Evolutionary conservation across 768 basidiomycete genomes (phyloP).

Genomic region (Panus rudis): DNA sequence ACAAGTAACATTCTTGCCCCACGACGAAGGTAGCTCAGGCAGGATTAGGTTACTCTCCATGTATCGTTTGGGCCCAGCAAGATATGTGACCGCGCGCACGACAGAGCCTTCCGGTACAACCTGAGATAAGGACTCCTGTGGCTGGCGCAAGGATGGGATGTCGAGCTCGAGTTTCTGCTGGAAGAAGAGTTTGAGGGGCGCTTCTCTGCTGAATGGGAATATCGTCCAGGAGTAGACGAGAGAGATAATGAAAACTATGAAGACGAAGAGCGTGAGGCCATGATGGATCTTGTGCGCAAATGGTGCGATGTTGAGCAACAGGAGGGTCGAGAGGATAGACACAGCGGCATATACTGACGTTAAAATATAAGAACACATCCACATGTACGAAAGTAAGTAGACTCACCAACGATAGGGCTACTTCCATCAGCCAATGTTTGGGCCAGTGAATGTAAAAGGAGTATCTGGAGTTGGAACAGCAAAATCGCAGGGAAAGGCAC

Average conservation of each 20-base stretch:
- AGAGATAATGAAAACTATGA: constrained; percentile 36
- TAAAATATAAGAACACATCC: neutral
- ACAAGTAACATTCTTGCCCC: constrained; percentile 25
- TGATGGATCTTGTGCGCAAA: constrained; percentile 50
- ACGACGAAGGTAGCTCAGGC: constrained; percentile 45
- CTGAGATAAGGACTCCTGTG: neutral
- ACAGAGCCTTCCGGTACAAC: neutral
- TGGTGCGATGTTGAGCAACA: constrained; percentile 55
- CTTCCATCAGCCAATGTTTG: constrained; percentile 65
- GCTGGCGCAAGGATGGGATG: constrained; percentile 1
- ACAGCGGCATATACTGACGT: constrained; percentile 42
- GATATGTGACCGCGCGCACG: constrained; percentile 32
- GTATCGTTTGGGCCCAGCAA: constrained; percentile 40
- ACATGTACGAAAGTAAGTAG: neutral
- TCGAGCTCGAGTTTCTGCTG: constrained; percentile 49
- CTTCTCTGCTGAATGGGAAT: constrained; percentile 54
- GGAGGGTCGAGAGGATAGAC: constrained; percentile 40
- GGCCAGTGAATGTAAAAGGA: constrained; percentile 39
- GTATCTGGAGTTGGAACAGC: constrained; percentile 40
- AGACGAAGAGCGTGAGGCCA: constrained; percentile 27
- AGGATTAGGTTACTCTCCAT: constrained; percentile 34
- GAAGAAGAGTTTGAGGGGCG: constrained; percentile 69
- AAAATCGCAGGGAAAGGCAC: constrained; percentile 50
- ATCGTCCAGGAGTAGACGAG: constrained; percentile 24
- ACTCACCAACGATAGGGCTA: constrained; percentile 40